Evolutionary conservation across 2,329 filamentous ascomycete species (phyloP).

Genomic region (Phialocephala sp.): DNA sequence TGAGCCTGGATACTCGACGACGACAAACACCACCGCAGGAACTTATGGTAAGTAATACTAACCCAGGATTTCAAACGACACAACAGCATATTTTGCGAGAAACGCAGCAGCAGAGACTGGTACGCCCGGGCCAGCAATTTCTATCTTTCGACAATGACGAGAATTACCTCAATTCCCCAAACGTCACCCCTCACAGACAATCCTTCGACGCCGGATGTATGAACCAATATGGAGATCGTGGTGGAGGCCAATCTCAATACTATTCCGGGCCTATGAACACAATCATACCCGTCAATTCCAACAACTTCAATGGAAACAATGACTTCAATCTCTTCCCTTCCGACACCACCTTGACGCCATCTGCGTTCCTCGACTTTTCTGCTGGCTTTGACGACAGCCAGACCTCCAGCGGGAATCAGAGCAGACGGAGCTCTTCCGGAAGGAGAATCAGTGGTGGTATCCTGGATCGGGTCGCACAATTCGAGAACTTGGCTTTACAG

Average conservation of each 20-base stretch:
- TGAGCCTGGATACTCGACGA: conserved; percentile 79
- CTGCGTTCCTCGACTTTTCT: conserved; percentile 42
- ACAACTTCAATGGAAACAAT: conserved; percentile 36
- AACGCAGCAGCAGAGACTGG: conserved; percentile 86
- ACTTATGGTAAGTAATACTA: conserved; percentile 58
- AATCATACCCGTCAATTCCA: conserved; percentile 45
- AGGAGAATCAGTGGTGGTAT: conserved; percentile 66
- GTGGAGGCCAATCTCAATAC: conserved; percentile 32
- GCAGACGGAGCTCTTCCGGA: conserved; percentile 40
- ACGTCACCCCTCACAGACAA: conserved; percentile 59
- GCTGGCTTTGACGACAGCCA: conserved; percentile 35
- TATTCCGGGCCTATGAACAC: conserved; percentile 53
- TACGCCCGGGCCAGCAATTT: conserved; percentile 70
- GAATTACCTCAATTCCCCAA: conserved; percentile 62
- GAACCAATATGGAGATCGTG: conserved; percentile 40
- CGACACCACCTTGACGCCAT: conserved; percentile 38
- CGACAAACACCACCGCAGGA: conserved; percentile 54
- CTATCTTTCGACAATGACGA: conserved; percentile 49
- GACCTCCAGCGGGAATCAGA: conserved; percentile 32
- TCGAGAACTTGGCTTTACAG: conserved; percentile 58
- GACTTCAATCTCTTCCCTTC: conserved; percentile 41
- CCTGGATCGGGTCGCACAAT: conserved; percentile 64
- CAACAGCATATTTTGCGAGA: conserved; percentile 85
- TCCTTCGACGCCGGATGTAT: conserved; percentile 55
- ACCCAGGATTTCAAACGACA: conserved; percentile 57